These are phyloP conservation scores for Isoetes engelmannii DNA, from an alignment of 83 land plant genomes.

Conservation along the genomic window DNA sequence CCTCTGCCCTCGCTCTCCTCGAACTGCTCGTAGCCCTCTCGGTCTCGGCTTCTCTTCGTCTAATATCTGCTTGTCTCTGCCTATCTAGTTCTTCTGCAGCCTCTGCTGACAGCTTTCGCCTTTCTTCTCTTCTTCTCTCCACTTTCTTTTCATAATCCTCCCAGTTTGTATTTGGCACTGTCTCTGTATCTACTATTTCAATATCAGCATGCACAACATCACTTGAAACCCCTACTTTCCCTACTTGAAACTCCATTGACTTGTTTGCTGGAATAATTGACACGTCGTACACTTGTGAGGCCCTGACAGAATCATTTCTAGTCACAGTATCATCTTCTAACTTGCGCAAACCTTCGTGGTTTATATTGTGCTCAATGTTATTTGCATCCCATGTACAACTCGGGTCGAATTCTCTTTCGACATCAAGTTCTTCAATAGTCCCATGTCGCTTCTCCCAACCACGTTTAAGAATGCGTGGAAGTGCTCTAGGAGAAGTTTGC, in stretches of 20 bases:
- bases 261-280: too few species aligned
- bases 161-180: conserved; percentile 21
- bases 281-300: not conserved
- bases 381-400: not conserved
- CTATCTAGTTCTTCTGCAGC: conserved; percentile 30
- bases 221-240: too few species aligned
- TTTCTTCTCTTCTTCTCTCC: conserved; percentile 28
- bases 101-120: conserved; percentile 34
- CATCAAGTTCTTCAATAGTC: too few species aligned
- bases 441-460: too few species aligned
- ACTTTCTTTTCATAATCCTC: conserved; percentile 25
- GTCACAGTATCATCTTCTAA: not conserved
- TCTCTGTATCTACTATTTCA: not conserved
- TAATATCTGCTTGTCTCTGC: conserved; percentile 17
- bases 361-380: conserved; percentile 6
- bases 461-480: conserved; percentile 19
- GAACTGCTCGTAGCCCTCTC: too few species aligned
- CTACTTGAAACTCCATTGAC: too few species aligned
- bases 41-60: conserved; percentile 18
- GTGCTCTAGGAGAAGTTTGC: not conserved
- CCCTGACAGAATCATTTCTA: conserved; percentile 11
- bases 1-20: too few species aligned
- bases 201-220: not conserved
- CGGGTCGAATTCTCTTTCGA: too few species aligned
- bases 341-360: not conserved